Percentiles rank a stretch among this genome's conserved stretches.
Conservation (phyloP, 169 alveolate genomes). For the Plasmodium reichenowi region DNA sequence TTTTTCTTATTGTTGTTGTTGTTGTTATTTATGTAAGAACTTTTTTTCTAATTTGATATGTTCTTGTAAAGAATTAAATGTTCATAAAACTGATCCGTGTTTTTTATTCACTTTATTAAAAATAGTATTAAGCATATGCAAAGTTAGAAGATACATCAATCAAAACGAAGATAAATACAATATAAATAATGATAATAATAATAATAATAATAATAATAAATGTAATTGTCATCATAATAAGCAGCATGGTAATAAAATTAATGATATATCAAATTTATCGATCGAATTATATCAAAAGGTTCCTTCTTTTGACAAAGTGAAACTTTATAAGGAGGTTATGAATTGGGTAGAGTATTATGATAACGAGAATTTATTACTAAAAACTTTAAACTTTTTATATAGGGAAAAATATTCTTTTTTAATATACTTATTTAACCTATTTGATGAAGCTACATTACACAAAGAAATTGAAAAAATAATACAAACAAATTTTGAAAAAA, state of each 20-base stretch:
- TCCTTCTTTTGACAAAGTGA: conserved; percentile 2
- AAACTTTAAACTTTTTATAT: conserved; percentile 32
- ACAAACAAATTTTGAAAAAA: conserved; percentile 30
- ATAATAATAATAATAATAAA: no score
- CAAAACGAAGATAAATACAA: background rate
- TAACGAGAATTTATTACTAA: conserved; percentile 13
- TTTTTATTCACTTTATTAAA: conserved; percentile 24
- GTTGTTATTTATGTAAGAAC: conserved; percentile 52
- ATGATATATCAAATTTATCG: background rate
- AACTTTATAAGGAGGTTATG: conserved; percentile 5
- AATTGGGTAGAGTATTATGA: conserved; percentile 2
- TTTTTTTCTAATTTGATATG: conserved; percentile 52
- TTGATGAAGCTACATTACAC: conserved; percentile 6
- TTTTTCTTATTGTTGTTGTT: conserved; percentile 63
- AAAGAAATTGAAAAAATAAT: conserved; percentile 40
- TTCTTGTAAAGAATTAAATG: conserved; percentile 30
- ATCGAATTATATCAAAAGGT: background rate
- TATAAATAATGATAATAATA: background rate
- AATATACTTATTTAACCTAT: conserved; percentile 14
- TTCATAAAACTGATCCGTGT: conserved; percentile 40
- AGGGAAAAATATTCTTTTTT: conserved; percentile 22
- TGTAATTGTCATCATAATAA: no score
- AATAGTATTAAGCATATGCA: conserved; percentile 9
- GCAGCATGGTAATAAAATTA: background rate
- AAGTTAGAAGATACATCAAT: background rate